These are phyloP conservation scores for Penstemon barbatus DNA, from an alignment of 257 asterid genomes.

Conservation along the genomic window DNA sequence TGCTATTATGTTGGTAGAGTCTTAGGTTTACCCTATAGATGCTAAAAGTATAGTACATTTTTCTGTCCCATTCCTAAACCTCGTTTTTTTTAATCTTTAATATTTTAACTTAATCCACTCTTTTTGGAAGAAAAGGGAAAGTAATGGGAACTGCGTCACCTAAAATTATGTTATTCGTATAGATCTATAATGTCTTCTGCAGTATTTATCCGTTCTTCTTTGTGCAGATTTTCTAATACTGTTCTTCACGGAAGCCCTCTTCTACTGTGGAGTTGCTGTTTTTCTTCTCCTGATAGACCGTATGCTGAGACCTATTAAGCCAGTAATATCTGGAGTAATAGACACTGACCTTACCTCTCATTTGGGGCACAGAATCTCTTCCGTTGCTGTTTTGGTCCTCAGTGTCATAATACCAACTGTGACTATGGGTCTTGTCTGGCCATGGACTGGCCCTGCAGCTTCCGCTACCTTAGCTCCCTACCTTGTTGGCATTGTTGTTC, in stretches of 20 bases:
- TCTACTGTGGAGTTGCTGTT: conserved; percentile 85
- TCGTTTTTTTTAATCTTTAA: not conserved
- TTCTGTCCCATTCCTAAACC: not conserved
- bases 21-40: not conserved
- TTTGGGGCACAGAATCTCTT: conserved; percentile 65
- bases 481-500: conserved; percentile 89
- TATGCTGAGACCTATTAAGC: conserved; percentile 53
- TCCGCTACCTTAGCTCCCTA: conserved; percentile 96
- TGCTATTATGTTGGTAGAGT: not conserved
- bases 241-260: conserved; percentile 95
- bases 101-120: not conserved
- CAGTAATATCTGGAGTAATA: conserved; percentile 35
- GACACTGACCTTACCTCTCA: conserved; percentile 41
- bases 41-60: not conserved
- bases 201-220: conserved; percentile 17
- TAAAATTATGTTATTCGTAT: not conserved
- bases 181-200: conserved; percentile 6
- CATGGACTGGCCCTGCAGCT: conserved; percentile 99
- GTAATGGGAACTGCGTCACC: not conserved
- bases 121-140: not conserved
- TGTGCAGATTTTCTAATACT: conserved; percentile 87
- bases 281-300: conserved; percentile 73
- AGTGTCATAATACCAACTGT: conserved; percentile 82
- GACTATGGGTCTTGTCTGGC: conserved; percentile 98
- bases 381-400: conserved; percentile 75